Conservation (phyloP, 2,329 filamentous ascomycete genomes). For the Eutypella sp. region DNA sequence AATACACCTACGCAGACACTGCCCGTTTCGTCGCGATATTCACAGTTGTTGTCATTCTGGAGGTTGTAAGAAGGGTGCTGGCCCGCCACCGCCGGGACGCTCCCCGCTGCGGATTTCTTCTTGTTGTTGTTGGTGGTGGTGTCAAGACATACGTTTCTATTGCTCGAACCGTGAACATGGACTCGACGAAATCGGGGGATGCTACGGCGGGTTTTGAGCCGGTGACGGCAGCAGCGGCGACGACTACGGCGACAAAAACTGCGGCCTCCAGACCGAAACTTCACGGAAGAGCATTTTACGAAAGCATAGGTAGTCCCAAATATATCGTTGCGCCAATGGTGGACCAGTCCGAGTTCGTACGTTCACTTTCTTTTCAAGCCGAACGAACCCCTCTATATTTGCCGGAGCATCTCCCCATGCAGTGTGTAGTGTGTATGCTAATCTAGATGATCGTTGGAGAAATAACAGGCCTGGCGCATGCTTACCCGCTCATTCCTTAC, state of each 20-base stretch:
- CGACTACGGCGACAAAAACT: conserved; percentile 13
- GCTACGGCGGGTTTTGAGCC: conserved; percentile 3
- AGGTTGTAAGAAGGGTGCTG: conserved; percentile 5
- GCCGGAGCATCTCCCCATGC: background rate
- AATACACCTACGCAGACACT: background rate
- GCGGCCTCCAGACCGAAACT: conserved; percentile 50
- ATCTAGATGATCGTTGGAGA: background rate
- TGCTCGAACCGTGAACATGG: no score
- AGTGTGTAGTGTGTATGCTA: background rate
- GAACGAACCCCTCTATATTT: background rate
- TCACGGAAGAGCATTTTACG: conserved; percentile 84
- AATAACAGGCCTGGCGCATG: conserved; percentile 82
- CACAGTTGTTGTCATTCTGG: conserved; percentile 6
- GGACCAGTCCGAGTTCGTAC: conserved; percentile 93
- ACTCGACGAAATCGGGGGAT: conserved; percentile 27
- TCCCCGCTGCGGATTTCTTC: conserved; percentile 14
- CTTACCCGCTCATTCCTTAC: conserved; percentile 89
- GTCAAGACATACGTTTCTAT: conserved; percentile 12
- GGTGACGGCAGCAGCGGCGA: conserved; percentile 13
- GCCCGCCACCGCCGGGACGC: conserved; percentile 9
- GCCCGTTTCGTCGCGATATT: background rate
- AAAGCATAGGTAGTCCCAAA: conserved; percentile 89
- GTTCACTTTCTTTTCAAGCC: conserved; percentile 28
- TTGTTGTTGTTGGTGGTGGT: conserved; percentile 1
- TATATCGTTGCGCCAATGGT: conserved; percentile 95